Conservation (phyloP, 1,284 basidiomycete species). For the Irpex sp. region DNA sequence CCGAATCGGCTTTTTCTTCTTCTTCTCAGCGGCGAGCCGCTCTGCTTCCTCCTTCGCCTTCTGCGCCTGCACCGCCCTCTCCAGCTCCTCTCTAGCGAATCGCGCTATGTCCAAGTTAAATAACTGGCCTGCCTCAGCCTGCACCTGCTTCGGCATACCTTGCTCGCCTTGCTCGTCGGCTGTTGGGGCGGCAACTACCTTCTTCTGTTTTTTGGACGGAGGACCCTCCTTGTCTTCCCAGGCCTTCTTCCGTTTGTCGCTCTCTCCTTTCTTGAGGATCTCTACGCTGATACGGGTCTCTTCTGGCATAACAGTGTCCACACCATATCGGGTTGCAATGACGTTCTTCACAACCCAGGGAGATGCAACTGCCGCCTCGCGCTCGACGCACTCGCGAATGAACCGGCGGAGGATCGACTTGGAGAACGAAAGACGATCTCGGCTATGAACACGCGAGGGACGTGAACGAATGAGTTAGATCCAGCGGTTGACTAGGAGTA, state of each 20-base stretch:
- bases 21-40: slow-evolving; percentile 68
- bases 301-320: slow-evolving; percentile 83
- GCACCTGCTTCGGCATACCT: slow-evolving; percentile 38
- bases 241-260: slow-evolving; percentile 84
- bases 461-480: not conserved
- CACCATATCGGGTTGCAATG: slow-evolving; percentile 81
- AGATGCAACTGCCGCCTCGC: slow-evolving; percentile 87
- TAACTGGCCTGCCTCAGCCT: slow-evolving; percentile 3
- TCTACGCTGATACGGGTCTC: slow-evolving; percentile 79
- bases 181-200: slow-evolving; percentile 50
- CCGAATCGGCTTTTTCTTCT: slow-evolving; percentile 87
- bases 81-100: slow-evolving; percentile 62
- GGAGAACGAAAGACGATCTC: slow-evolving; percentile 92
- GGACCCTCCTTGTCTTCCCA: slow-evolving; percentile 84
- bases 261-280: slow-evolving; percentile 79
- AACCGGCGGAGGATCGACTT: slow-evolving; percentile 96
- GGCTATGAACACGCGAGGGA: slow-evolving; percentile 41
- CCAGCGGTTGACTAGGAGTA: not conserved
- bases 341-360: slow-evolving; percentile 92
- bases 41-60: slow-evolving; percentile 70
- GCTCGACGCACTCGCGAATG: slow-evolving; percentile 89
- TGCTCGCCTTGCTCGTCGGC: slow-evolving; percentile 49
- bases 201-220: slow-evolving; percentile 77
- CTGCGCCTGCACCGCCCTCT: slow-evolving; percentile 63
- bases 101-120: slow-evolving; percentile 45